Evolutionary conservation across 139 green algal species (phyloP).

Genomic region (Microglena sp.): DNA sequence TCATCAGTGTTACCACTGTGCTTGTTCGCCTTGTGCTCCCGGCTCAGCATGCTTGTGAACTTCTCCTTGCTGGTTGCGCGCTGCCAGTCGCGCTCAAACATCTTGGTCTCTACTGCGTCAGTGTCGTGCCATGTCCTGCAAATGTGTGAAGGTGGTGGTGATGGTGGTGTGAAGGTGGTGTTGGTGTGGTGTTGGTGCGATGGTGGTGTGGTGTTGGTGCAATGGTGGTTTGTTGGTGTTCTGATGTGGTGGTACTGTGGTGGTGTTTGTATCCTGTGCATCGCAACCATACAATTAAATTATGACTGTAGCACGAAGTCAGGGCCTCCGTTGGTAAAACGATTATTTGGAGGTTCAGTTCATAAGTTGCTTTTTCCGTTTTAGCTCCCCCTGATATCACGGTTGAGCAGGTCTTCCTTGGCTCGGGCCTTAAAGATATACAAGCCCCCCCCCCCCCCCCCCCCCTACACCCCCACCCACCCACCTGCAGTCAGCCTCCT

Average conservation of each 20-base stretch:
- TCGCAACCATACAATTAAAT: no score
- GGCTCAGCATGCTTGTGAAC: conserved; percentile 52
- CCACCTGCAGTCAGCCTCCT: conserved; percentile 46
- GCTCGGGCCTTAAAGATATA: no score
- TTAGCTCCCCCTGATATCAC: no score
- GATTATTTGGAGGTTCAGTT: no score
- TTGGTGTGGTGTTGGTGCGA: conserved; percentile 3
- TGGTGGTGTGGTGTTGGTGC: background rate
- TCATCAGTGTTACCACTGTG: conserved; percentile 38
- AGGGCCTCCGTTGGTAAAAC: no score
- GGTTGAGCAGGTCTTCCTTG: no score
- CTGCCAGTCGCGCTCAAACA: conserved; percentile 63
- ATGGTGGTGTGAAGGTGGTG: no score
- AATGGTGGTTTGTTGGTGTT: background rate
- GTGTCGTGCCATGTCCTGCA: conserved; percentile 2
- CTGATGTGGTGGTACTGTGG: no score
- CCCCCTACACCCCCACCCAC: conserved; percentile 13
- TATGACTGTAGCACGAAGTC: no score
- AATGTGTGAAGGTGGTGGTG: background rate
- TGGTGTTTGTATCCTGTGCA: no score
- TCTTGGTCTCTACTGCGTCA: conserved; percentile 28
- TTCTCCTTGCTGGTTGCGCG: conserved; percentile 59
- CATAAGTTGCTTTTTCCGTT: no score
- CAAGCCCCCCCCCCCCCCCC: no score
- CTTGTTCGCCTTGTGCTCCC: conserved; percentile 57